Base-by-base conservation (phyloP, 495 filamentous ascomycete species). In the Neurospora sp. region DNA sequence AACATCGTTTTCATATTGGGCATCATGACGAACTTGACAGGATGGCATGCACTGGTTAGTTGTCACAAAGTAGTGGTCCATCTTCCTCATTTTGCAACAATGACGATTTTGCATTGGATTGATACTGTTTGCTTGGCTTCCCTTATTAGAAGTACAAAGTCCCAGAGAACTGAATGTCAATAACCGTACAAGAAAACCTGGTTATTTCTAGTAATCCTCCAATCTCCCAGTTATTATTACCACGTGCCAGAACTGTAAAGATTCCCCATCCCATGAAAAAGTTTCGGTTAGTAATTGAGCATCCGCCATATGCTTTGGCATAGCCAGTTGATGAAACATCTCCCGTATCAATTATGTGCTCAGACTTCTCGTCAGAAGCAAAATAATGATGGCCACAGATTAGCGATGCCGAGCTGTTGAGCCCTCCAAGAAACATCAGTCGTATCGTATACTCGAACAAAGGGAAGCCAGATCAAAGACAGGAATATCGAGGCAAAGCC, bases 351-450 rank as follows among this genome's bases (percentile, higher is more conserved):
- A 77, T 75, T 73, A 77, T 75, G 74, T 77, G 75, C 38, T 59
- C 61, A 39, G 73, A 74, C 68, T 68, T 74, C 59, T 39, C 42
- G 70, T 39, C 75, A 70, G 47, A 59, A 76, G 71, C 73, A 73
- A 47, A 69, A 53, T 74, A 73, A 77, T 78, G 69, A 79, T 79
- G 78, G 77, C 73, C 72, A 77, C 77, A 75, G 77, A 68, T 77
- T 79, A 74, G 69, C 71, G 68, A 76, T 76, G 76, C 75, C 75
- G 73, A 68, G 35, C 45, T 22, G 47, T 70, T 68, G 72, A 79
- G 69, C 72, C 70, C 65, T 72, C 71, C 72, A 77, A 71, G 77
- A 53, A 74, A 45, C 59, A 74, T 74, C 77, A 73, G 61, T 59
- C 69, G 74, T 72, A 72, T 44, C 27, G 68, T 72, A 71, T 70